phyloP scores from a whole-genome alignment of 2,329 filamentous ascomycete genomes.

The Zasmidium citrigriseum region DNA sequence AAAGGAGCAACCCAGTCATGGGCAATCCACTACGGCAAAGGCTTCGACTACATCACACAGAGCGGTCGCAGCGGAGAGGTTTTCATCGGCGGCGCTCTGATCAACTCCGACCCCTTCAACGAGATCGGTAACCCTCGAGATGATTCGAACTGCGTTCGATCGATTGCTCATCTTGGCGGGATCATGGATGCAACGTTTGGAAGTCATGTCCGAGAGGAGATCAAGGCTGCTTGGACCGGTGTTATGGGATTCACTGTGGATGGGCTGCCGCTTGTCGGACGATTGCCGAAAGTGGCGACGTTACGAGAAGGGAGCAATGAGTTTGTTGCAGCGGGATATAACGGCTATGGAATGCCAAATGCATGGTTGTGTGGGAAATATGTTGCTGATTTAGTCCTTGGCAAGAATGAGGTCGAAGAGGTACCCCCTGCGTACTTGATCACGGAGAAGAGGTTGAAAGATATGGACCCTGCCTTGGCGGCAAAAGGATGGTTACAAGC shows the following conservation, averaged over 20 bases:
- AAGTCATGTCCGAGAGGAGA: slow-evolving; percentile 3
- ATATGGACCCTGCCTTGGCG: background rate
- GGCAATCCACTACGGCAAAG: slow-evolving; percentile 8
- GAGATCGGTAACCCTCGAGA: slow-evolving; percentile 14
- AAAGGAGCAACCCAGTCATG: slow-evolving; percentile 11
- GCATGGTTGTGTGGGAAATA: slow-evolving; percentile 15
- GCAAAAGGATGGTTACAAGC: slow-evolving; percentile 1
- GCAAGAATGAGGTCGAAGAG: background rate
- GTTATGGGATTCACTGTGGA: slow-evolving; percentile 17
- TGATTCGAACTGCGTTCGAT: slow-evolving; percentile 2
- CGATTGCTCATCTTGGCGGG: slow-evolving; percentile 9
- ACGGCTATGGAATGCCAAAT: slow-evolving; percentile 21
- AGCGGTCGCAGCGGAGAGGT: slow-evolving; percentile 10
- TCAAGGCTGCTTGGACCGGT: slow-evolving; percentile 22
- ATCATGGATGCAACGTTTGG: slow-evolving; percentile 10
- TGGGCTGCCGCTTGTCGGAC: slow-evolving; percentile 14
- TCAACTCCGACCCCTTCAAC: slow-evolving; percentile 8
- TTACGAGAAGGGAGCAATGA: slow-evolving; percentile 10
- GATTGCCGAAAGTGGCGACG: slow-evolving; percentile 7
- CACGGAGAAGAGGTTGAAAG: slow-evolving; percentile 5
- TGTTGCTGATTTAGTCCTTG: slow-evolving; percentile 13
- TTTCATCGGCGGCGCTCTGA: slow-evolving; percentile 18
- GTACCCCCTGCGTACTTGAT: slow-evolving; percentile 10
- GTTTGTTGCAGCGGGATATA: slow-evolving; percentile 18
- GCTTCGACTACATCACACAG: slow-evolving; percentile 22